Base-by-base conservation (phyloP, 2,329 filamentous ascomycete species). In the Talaromyces piceae region DNA sequence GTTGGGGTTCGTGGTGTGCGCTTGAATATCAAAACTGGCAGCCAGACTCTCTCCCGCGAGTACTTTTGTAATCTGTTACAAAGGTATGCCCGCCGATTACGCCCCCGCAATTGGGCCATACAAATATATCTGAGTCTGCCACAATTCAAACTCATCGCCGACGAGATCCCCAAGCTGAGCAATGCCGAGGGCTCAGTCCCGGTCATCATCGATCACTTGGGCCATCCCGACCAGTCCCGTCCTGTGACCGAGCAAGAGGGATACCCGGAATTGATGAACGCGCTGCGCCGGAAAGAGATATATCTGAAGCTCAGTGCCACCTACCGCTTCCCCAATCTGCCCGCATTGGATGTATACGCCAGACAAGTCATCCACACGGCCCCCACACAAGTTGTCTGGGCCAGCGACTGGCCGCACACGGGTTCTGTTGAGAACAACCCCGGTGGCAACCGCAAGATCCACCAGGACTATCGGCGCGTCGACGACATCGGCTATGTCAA, bases 1-100 rank as follows among this genome's bases (percentile, higher is more conserved):
- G 61, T 79, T 5, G 81, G 81, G 1, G 80, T 82, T 0, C 73
- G 81, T 30, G 81, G 80, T 8, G 76, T 83, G 7, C 73, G 81
- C n/a, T 59, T 84, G 33, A 84, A 84, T 60, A 67, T 83, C 23
- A 22, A 41, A 39, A 28, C 49, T 16, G 31, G 43, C 45, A 13
- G 30, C 33, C 41, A 41, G 37, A 31, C 41, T 12, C 26, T 41
- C 23, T 11, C 39, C 28, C 30, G 41, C 18, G 5, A 30, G 7
- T 23, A 23, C 46, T 27, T 44, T 39, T 20, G 16, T 22, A 16
- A 25, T 25, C 39, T 43, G 11, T 43, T 43, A 43, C 39, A 43
- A n/a, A 43, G 25, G 11, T n/a, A 44, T 20, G 12, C 41, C 43
- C 18, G 31, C 43, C 23, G 30, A 41, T 31, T 51, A 12, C 49